Percentiles rank a stretch among this genome's conserved stretches.
Conservation (phyloP, 2,329 filamentous ascomycete species). For the Whalleya microplaca region DNA sequence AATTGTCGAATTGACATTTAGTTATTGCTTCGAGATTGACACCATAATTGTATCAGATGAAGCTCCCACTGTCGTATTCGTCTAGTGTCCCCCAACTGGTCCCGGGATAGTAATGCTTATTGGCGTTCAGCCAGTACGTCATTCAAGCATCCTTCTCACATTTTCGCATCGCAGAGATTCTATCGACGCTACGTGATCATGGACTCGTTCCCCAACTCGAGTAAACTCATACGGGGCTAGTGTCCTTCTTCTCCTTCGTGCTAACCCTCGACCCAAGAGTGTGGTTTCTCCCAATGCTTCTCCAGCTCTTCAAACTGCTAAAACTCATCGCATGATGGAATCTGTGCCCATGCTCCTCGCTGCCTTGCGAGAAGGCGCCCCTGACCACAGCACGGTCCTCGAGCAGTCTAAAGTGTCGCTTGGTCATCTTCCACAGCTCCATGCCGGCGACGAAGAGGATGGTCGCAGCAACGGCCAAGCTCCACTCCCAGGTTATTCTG, state of each 20-base stretch:
- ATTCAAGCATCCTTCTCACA: neutral
- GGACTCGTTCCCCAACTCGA: neutral
- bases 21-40: too few relatives aligned
- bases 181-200: neutral
- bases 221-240: constrained; percentile 13
- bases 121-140: neutral
- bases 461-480: constrained; percentile 65
- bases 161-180: neutral
- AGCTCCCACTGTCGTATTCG: neutral
- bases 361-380: constrained; percentile 57
- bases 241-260: constrained; percentile 23
- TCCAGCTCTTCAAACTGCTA: constrained; percentile 51
- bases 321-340: constrained; percentile 55
- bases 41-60: too few relatives aligned
- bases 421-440: constrained; percentile 73
- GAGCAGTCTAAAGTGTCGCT: constrained; percentile 59
- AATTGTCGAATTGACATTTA: too few relatives aligned
- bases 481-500: constrained; percentile 77
- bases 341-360: constrained; percentile 47
- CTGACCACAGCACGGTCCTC: constrained; percentile 55
- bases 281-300: constrained; percentile 39
- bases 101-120: neutral
- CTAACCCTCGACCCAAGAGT: constrained; percentile 30
- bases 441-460: constrained; percentile 68
- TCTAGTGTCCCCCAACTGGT: neutral